Percentiles rank a stretch among this genome's conserved stretches.
phyloP scores from a whole-genome alignment of 805 yeast genomes.

The Metschnikowia picachoensis region DNA sequence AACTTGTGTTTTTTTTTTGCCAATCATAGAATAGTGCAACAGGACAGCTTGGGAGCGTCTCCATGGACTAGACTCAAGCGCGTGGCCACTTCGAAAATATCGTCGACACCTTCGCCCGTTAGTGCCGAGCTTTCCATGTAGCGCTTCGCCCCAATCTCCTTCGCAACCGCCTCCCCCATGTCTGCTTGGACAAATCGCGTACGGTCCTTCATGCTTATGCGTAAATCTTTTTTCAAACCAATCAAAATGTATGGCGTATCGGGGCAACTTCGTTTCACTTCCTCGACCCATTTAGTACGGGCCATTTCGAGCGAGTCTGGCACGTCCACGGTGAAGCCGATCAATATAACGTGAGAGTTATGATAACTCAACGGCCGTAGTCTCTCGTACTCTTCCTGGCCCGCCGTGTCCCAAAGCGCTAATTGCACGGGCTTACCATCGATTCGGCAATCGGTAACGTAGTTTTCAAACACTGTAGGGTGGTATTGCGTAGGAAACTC shows the following conservation, averaged over 20 bases:
- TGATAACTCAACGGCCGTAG: slow-evolving; percentile 84
- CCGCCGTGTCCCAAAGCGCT: slow-evolving; percentile 95
- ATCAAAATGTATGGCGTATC: slow-evolving; percentile 72
- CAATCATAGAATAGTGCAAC: slow-evolving; percentile 31
- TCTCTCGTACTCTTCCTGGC: slow-evolving; percentile 93
- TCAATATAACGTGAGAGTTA: slow-evolving; percentile 79
- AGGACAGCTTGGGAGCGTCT: slow-evolving; percentile 26
- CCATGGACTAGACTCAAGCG: slow-evolving; percentile 62
- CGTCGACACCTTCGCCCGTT: slow-evolving; percentile 94
- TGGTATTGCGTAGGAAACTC: slow-evolving; percentile 91
- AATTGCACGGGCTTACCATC: slow-evolving; percentile 89
- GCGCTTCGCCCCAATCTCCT: slow-evolving; percentile 73
- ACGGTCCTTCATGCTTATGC: slow-evolving; percentile 41
- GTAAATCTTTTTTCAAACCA: slow-evolving; percentile 80
- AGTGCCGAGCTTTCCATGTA: slow-evolving; percentile 88
- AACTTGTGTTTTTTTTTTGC: no score
- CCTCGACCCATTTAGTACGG: slow-evolving; percentile 80
- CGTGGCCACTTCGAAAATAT: slow-evolving; percentile 87
- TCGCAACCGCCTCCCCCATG: slow-evolving; percentile 69
- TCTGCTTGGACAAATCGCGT: slow-evolving; percentile 48
- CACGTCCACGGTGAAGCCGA: slow-evolving; percentile 81
- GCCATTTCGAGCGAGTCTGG: slow-evolving; percentile 86
- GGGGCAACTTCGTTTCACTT: slow-evolving; percentile 77
- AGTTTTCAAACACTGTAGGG: slow-evolving; percentile 93
- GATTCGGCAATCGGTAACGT: slow-evolving; percentile 89